These are phyloP conservation scores for Magnaporthiopsis rhizophila DNA, from an alignment of 2,329 filamentous ascomycete species.

Conservation along the genomic window DNA sequence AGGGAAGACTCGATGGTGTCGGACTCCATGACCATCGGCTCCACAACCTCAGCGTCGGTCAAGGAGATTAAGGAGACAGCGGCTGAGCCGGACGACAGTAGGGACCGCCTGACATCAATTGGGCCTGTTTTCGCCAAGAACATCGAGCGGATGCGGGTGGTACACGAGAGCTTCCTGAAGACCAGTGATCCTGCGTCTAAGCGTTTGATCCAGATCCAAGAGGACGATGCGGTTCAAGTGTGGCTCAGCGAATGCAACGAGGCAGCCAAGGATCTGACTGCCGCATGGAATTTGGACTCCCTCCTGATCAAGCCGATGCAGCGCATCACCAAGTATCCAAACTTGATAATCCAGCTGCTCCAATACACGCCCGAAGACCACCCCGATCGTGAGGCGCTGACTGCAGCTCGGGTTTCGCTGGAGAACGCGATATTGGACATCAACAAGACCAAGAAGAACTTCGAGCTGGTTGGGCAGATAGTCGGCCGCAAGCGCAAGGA, in stretches of 20 bases:
- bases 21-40: constrained; percentile 23
- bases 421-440: constrained; percentile 73
- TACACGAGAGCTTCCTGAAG: constrained; percentile 54
- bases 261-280: constrained; percentile 84
- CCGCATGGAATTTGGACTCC: constrained; percentile 91
- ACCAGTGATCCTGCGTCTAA: constrained; percentile 56
- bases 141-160: constrained; percentile 51
- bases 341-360: constrained; percentile 72
- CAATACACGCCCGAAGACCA: constrained; percentile 75
- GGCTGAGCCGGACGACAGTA: constrained; percentile 39
- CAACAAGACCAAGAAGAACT: constrained; percentile 92
- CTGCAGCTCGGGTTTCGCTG: constrained; percentile 41
- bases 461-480: constrained; percentile 84
- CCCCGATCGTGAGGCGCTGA: constrained; percentile 65
- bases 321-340: constrained; percentile 85
- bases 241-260: constrained; percentile 93
- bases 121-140: constrained; percentile 48
- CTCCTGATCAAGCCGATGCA: constrained; percentile 97
- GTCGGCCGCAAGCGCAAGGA: constrained; percentile 81
- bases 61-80: constrained; percentile 21
- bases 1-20: constrained; percentile 18
- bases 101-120: constrained; percentile 43
- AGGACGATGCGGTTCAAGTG: constrained; percentile 59
- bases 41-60: constrained; percentile 23
- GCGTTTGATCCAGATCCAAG: constrained; percentile 53